Evolutionary conservation across 163 green algal genomes (phyloP), one percentile per base, ranked within the genome.

Genomic region (Prototheca stagnorum): DNA sequence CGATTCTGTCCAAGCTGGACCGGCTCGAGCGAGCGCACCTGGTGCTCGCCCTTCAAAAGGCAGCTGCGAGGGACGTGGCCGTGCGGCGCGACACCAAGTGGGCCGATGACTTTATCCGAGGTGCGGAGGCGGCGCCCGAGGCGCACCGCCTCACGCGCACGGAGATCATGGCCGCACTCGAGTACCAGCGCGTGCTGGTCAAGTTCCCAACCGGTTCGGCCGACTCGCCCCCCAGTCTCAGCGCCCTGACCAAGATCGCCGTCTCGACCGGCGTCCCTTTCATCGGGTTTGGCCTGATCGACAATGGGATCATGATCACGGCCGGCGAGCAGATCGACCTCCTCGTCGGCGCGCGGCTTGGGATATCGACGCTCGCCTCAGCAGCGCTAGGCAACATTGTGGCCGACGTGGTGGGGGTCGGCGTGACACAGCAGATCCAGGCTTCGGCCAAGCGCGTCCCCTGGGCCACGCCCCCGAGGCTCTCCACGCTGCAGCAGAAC

Each of bases 321-420:
- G 49, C 52, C 12, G 53, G 58, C 29, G 56, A 70, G 48, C 44
- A 57, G 35, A 65, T 72, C 5, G 62, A 72, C 34, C 7, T 28
- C 17, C 5, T 56, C 20, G 47, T 65, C 19, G 61, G 61, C 17
- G 31, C 35, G 4, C 46, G 50, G 24, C 35, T 86, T 12, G 77
- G 75, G 11, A 54, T 86, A 14, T 75, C 77, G 16, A 82, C 74
- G 3, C 41, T 86, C 51, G 77, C 77, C 2, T 75, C 72, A n/a
- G 75, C 78, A 12, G 77, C 70, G 0, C 55, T 86, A 14, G 77
- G 77, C 41, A 86, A 86, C 47, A 43, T 80, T n/a, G 65, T 81
- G 33, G 68, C 69, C 19, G 65, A 86, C 29, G 62, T 80, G n/a
- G 63, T 73, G 31, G 74, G 72, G n/a, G 56, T 82, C 6, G 59